phyloP scores from a whole-genome alignment of 1,284 basidiomycete species.

The Inonotus obliquus region DNA sequence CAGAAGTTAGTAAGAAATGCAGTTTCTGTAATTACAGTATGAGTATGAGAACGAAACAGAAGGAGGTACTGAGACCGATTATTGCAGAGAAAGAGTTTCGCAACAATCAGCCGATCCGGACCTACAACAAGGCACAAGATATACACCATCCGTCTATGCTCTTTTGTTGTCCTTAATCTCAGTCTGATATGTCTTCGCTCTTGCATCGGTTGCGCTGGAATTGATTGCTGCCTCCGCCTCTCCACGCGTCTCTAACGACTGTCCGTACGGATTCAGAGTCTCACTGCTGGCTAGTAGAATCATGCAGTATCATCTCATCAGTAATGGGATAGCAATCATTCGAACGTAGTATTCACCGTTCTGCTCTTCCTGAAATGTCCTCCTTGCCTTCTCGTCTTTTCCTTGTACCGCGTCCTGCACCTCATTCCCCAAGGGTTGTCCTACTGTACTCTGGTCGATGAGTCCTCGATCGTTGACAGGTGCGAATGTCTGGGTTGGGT shows the following conservation, averaged over 20 bases:
- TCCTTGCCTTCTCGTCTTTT: background rate
- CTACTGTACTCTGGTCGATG: slow-evolving; percentile 12
- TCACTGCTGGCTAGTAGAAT: background rate
- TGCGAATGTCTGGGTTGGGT: background rate
- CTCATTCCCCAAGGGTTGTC: slow-evolving; percentile 13
- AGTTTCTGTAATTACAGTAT: no score
- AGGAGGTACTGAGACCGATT: no score
- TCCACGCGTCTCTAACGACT: slow-evolving; percentile 1
- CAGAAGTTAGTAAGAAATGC: no score
- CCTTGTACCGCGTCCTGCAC: slow-evolving; percentile 14
- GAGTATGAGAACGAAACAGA: no score
- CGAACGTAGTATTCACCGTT: background rate
- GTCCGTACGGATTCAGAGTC: slow-evolving; percentile 5
- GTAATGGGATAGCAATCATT: no score
- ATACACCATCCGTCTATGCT: background rate
- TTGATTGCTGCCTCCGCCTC: background rate
- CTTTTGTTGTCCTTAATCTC: background rate
- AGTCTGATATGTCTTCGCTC: slow-evolving; percentile 3
- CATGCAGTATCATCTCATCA: no score
- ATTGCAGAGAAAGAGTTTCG: no score
- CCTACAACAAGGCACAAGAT: background rate
- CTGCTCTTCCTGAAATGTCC: slow-evolving; percentile 2
- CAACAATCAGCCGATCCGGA: no score
- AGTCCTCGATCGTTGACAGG: slow-evolving; percentile 9
- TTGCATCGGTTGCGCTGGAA: background rate